These are phyloP conservation scores for Arthrinium phaeospermum DNA, from an alignment of 2,329 filamentous ascomycete species.

Conservation along the genomic window DNA sequence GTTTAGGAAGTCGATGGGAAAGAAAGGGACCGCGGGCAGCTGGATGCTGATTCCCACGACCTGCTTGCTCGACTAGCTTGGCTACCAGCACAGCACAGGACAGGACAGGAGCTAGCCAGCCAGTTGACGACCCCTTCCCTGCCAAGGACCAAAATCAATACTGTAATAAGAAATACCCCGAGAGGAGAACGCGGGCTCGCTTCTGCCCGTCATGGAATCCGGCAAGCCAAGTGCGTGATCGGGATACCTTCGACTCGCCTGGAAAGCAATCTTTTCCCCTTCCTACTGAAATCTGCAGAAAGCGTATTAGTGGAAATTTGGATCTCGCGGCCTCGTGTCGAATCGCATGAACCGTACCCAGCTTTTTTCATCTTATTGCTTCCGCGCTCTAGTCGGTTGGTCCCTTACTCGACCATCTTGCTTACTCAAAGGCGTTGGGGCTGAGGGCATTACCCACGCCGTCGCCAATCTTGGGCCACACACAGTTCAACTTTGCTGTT, in stretches of 20 bases:
- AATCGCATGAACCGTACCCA: background rate
- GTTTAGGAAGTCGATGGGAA: conserved; percentile 17
- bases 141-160: conserved; percentile 29
- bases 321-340: conserved; percentile 10
- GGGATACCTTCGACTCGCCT: background rate
- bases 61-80: background rate
- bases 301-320: conserved; percentile 2
- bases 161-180: conserved; percentile 29
- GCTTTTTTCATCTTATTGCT: background rate
- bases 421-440: conserved; percentile 11
- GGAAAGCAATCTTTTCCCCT: conserved; percentile 1
- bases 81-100: background rate
- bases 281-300: background rate
- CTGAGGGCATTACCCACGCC: conserved; percentile 17
- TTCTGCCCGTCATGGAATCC: conserved; percentile 22
- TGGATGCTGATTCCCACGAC: conserved; percentile 7
- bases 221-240: conserved; percentile 15
- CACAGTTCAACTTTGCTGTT: conserved; percentile 34
- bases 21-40: conserved; percentile 14
- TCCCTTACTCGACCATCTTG: conserved; percentile 7
- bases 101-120: background rate
- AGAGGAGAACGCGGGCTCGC: conserved; percentile 29
- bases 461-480: conserved; percentile 23
- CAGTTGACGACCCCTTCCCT: conserved; percentile 8
- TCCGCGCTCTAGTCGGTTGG: background rate